Conservation (phyloP, 495 filamentous ascomycete species). For the Neurospora hispaniola region DNA sequence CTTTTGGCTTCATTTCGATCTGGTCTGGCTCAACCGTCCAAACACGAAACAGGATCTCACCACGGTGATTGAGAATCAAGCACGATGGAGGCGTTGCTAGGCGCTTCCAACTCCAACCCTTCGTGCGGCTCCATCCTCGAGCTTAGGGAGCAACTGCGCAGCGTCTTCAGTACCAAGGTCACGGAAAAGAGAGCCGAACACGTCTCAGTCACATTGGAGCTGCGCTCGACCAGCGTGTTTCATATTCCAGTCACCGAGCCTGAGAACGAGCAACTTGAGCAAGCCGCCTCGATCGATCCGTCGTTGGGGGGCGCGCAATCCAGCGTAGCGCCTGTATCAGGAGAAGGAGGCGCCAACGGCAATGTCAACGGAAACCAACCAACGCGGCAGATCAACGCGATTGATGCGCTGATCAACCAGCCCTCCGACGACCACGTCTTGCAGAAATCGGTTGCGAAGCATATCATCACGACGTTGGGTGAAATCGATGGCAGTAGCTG, state of each 20-base stretch:
- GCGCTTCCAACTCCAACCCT: constrained; percentile 17
- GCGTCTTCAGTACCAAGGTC: constrained; percentile 21
- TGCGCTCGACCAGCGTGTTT: constrained; percentile 27
- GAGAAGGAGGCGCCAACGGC: background rate
- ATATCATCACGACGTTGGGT: constrained; percentile 28
- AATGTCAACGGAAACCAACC: constrained; percentile 1
- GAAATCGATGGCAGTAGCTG: constrained; percentile 32
- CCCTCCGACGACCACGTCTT: constrained; percentile 29
- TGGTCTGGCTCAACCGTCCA: background rate
- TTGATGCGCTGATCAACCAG: constrained; percentile 33
- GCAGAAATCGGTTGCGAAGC: constrained; percentile 31
- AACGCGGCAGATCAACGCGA: constrained; percentile 19
- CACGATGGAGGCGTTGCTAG: constrained; percentile 29
- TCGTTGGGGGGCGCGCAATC: constrained; percentile 15
- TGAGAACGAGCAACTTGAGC: constrained; percentile 23
- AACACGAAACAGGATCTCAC: background rate
- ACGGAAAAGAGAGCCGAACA: constrained; percentile 32
- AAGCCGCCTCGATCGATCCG: constrained; percentile 15
- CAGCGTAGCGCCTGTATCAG: constrained; percentile 1
- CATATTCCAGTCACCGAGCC: constrained; percentile 21
- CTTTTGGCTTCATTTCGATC: background rate
- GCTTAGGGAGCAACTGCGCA: constrained; percentile 27
- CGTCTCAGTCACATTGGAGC: constrained; percentile 27
- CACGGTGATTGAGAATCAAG: background rate
- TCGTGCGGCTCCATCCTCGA: constrained; percentile 30